These are phyloP conservation scores for Peronospora destructor DNA, from an alignment of 352 stramenopile species.

Conservation along the genomic window DNA sequence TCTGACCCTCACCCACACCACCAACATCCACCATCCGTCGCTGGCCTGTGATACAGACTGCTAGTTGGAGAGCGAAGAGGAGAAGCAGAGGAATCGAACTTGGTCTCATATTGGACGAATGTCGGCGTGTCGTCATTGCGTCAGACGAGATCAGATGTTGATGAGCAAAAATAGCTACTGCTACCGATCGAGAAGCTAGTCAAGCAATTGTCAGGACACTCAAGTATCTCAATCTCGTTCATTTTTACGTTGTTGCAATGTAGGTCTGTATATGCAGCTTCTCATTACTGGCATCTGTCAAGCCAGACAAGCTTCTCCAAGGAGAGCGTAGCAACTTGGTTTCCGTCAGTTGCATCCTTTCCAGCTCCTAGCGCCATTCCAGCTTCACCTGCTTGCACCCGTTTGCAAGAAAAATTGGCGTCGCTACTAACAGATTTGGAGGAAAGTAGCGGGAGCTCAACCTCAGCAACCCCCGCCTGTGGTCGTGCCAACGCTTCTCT, in stretches of 20 bases:
- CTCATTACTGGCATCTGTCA: constrained; percentile 22
- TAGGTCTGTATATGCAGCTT: constrained; percentile 13
- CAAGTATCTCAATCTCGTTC: too few species aligned
- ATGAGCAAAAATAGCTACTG: constrained; percentile 12
- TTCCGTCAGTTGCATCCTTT: constrained; percentile 27
- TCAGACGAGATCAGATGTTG: constrained; percentile 9
- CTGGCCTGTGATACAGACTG: constrained; percentile 4
- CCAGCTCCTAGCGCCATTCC: constrained; percentile 10
- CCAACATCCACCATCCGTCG: constrained; percentile 8
- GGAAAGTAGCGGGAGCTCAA: constrained; percentile 70
- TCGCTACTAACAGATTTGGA: constrained; percentile 19
- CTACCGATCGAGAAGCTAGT: constrained; percentile 13
- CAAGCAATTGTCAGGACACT: neutral
- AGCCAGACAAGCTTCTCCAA: constrained; percentile 10
- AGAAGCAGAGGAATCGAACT: constrained; percentile 6
- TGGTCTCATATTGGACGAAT: constrained; percentile 5
- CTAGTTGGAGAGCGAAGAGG: constrained; percentile 6
- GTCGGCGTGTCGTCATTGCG: neutral
- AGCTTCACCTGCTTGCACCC: constrained; percentile 1
- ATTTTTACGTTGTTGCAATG: too few species aligned
- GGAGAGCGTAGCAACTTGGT: constrained; percentile 14
- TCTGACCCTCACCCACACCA: constrained; percentile 37
- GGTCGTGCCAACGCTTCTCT: constrained; percentile 89
- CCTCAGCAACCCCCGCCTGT: constrained; percentile 95
- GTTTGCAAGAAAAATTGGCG: constrained; percentile 10